Percentiles rank a stretch among this genome's conserved stretches.
Conservation (phyloP, 2,329 filamentous ascomycete species). For the Ascochyta viciae-villosae region DNA sequence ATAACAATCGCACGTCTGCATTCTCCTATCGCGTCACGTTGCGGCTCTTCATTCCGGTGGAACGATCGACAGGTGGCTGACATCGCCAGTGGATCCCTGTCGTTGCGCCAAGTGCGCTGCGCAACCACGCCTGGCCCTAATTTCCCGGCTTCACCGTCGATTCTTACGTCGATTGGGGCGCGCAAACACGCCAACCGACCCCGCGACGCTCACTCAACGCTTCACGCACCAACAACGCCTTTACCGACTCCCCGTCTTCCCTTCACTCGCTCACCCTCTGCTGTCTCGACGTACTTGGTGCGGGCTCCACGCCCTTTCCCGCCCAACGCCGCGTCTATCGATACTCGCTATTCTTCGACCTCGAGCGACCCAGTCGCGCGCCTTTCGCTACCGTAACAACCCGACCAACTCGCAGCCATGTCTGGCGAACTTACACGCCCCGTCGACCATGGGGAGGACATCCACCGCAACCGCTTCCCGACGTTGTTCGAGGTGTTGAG, state of each 20-base stretch:
- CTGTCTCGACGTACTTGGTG: constrained; percentile 18
- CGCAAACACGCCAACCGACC: constrained; percentile 27
- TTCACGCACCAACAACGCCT: constrained; percentile 10
- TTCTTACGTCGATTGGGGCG: constrained; percentile 40
- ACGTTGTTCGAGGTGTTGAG: constrained; percentile 96
- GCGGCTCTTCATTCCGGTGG: constrained; percentile 9
- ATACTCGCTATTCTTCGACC: constrained; percentile 25
- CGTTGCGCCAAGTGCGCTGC: constrained; percentile 41
- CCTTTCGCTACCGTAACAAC: constrained; percentile 17
- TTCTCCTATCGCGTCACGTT: constrained; percentile 6
- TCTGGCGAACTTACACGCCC: constrained; percentile 30
- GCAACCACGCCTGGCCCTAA: constrained; percentile 21
- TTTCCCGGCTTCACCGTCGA: constrained; percentile 35
- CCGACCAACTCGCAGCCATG: constrained; percentile 26
- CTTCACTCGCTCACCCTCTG: constrained; percentile 28
- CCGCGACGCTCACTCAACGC: constrained; percentile 15
- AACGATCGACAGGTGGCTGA: constrained; percentile 19
- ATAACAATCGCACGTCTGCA: not conserved
- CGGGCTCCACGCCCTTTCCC: constrained; percentile 29
- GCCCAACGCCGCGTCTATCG: constrained; percentile 27
- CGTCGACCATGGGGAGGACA: constrained; percentile 16
- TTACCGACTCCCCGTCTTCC: constrained; percentile 6
- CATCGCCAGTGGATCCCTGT: constrained; percentile 18
- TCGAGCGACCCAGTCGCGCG: constrained; percentile 28
- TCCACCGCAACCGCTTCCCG: constrained; percentile 79